Evolutionary conservation across 2,329 filamentous ascomycete genomes (phyloP), one percentile per base, ranked within the genome.

Genomic region (Microcyclospora tardicrescens): DNA sequence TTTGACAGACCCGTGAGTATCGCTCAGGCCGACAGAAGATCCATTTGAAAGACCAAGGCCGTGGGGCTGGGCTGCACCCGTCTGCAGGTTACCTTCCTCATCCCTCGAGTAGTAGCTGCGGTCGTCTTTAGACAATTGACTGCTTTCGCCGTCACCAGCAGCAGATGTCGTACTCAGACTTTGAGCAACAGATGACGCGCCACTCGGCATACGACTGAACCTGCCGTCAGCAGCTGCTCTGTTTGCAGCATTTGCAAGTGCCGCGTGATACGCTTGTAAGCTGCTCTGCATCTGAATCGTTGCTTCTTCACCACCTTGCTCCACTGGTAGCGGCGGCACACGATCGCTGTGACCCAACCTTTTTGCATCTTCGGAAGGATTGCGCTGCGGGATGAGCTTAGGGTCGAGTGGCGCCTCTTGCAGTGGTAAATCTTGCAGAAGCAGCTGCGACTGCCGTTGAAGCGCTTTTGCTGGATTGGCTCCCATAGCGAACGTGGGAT

Each of bases 191-290:
- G 48, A 45, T 10, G 46, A 43, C 6, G 43, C 28, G 10, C 45
- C 33, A 36, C 52, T 54, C 10, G 47, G 42, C 24, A 44, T 39
- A 11, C 84, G 72, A 12, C 74, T 67, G 49, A 93, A 89, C 40
- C 83, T 79, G 2, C 84, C 84, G 29, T 79, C 79, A 1, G 76
- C 76, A 15, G 77, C 81, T 5, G 86, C 85, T 54, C 80, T 72
- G 44, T 81, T 79, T 9, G 85, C 81, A 6, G 86, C 89, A 34
- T 82, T 79, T 2, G 84, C 85, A 4, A 96, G 68, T 1, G 86
- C 85, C 37, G 81, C 81, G 55, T 94, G 86, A 52, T 95, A 89
- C 1, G 76, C 80, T 32, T 77, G 76, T 14, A 82, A 63, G 40
- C 72, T 77, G 28, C 70, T 66, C 51, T 73, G 67, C 16, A 70